Evolutionary conservation across 2,329 filamentous ascomycete species (phyloP).

Genomic region (Annulohypoxylon truncatum): DNA sequence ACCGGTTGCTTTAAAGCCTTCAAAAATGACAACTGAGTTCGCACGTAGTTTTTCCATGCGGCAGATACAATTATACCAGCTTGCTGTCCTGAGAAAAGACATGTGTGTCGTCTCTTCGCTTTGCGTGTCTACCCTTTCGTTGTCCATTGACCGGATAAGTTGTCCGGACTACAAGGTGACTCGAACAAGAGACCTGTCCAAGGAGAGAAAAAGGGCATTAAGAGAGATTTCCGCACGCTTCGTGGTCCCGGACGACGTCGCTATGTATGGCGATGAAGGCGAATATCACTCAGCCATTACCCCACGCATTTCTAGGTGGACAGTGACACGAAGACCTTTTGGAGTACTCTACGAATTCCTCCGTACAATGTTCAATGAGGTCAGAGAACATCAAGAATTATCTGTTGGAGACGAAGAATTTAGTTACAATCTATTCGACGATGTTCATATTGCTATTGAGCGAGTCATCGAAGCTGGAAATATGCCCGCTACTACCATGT

Average conservation of each 20-base stretch:
- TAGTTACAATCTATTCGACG: slow-evolving; percentile 39
- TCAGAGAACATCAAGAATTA: background rate
- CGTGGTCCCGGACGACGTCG: slow-evolving; percentile 42
- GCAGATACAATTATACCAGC: slow-evolving; percentile 59
- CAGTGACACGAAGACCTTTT: slow-evolving; percentile 33
- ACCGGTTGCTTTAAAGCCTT: slow-evolving; percentile 42
- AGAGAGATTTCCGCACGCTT: slow-evolving; percentile 39
- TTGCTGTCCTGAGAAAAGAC: slow-evolving; percentile 57
- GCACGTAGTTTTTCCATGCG: slow-evolving; percentile 48
- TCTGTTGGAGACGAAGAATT: slow-evolving; percentile 8
- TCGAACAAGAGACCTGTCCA: slow-evolving; percentile 6
- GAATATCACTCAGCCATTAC: background rate
- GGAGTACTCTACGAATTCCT: slow-evolving; percentile 42
- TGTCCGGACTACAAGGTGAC: slow-evolving; percentile 32
- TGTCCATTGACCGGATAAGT: slow-evolving; percentile 26
- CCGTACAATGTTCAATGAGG: background rate
- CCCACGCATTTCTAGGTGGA: background rate
- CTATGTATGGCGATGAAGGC: slow-evolving; percentile 2
- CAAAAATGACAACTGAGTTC: slow-evolving; percentile 15
- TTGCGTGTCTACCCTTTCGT: slow-evolving; percentile 40
- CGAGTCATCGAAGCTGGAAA: slow-evolving; percentile 33
- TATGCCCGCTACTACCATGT: slow-evolving; percentile 44
- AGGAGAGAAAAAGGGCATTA: slow-evolving; percentile 30
- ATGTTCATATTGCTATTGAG: slow-evolving; percentile 31
- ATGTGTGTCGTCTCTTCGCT: slow-evolving; percentile 57